These are phyloP conservation scores for Ensete ventricosum DNA, from an alignment of 176 grass and related monocot genomes.

Conservation along the genomic window DNA sequence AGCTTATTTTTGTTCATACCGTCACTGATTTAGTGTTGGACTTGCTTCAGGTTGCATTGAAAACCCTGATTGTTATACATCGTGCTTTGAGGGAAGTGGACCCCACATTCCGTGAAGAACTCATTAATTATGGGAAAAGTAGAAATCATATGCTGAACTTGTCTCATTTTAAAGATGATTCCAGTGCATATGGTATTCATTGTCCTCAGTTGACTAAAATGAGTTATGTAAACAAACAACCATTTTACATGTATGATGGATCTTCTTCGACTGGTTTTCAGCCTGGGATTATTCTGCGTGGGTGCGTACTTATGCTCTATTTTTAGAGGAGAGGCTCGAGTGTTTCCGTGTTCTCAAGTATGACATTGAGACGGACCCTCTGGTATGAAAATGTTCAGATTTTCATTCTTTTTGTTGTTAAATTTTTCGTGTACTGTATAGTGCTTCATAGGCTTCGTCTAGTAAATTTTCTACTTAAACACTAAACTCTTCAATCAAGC, in stretches of 20 bases:
- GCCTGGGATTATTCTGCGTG: slow-evolving; percentile 98
- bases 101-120: slow-evolving; percentile 72
- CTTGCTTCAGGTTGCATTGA: slow-evolving; percentile 62
- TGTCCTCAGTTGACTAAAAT: background rate
- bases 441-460: too few species aligned
- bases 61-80: slow-evolving; percentile 79
- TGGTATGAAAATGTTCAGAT: slow-evolving; percentile 32
- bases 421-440: background rate
- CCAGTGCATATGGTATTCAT: slow-evolving; percentile 63
- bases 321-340: slow-evolving; percentile 87
- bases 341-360: slow-evolving; percentile 68
- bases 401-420: background rate
- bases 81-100: slow-evolving; percentile 79
- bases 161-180: slow-evolving; percentile 88
- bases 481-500: too few species aligned
- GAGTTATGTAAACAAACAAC: background rate
- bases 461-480: too few species aligned
- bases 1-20: background rate
- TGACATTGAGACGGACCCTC: slow-evolving; percentile 62
- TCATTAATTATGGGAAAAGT: slow-evolving; percentile 77
- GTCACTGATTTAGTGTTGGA: background rate
- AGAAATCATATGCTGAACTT: slow-evolving; percentile 71
- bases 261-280: slow-evolving; percentile 29
- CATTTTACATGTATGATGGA: background rate
- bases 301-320: slow-evolving; percentile 82